Conservation (phyloP, 352 stramenopile genomes). For the Phytophthora tubulina region DNA sequence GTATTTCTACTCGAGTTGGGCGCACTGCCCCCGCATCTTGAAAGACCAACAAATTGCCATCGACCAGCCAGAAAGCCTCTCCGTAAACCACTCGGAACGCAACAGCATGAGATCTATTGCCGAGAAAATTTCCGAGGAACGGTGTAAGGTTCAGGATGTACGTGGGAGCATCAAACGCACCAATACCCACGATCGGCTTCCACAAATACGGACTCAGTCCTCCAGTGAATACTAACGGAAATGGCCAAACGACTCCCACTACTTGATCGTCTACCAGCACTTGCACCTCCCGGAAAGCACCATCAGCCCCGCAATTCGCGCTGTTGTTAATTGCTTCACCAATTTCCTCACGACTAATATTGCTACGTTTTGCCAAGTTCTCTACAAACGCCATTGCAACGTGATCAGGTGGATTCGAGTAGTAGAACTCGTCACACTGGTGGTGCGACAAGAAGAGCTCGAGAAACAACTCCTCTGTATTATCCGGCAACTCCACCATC, state of each 20-base stretch:
- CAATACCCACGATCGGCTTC: slow-evolving; percentile 77
- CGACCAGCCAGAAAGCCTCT: slow-evolving; percentile 76
- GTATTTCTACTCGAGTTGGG: slow-evolving; percentile 49
- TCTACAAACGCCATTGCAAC: slow-evolving; percentile 21
- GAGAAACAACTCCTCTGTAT: slow-evolving; percentile 74
- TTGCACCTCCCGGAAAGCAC: slow-evolving; percentile 76
- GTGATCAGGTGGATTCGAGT: slow-evolving; percentile 63
- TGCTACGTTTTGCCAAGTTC: slow-evolving; percentile 44
- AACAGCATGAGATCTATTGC: slow-evolving; percentile 58
- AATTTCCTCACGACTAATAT: slow-evolving; percentile 14
- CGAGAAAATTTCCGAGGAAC: slow-evolving; percentile 72
- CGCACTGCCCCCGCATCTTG: slow-evolving; percentile 48
- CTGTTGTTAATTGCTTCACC: not conserved
- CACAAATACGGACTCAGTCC: slow-evolving; percentile 82
- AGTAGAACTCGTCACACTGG: slow-evolving; percentile 84
- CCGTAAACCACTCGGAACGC: slow-evolving; percentile 71
- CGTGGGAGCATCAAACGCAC: slow-evolving; percentile 76
- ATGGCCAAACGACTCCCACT: slow-evolving; percentile 75
- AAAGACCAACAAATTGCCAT: slow-evolving; percentile 72
- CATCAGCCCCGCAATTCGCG: slow-evolving; percentile 31
- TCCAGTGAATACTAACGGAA: slow-evolving; percentile 81
- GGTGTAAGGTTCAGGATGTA: slow-evolving; percentile 81
- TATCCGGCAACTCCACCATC: slow-evolving; percentile 60
- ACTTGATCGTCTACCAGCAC: slow-evolving; percentile 72
- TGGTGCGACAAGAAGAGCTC: slow-evolving; percentile 80